Evolutionary conservation across 2,329 filamentous ascomycete genomes (phyloP).

Genomic region (Fonsecaea monophora): DNA sequence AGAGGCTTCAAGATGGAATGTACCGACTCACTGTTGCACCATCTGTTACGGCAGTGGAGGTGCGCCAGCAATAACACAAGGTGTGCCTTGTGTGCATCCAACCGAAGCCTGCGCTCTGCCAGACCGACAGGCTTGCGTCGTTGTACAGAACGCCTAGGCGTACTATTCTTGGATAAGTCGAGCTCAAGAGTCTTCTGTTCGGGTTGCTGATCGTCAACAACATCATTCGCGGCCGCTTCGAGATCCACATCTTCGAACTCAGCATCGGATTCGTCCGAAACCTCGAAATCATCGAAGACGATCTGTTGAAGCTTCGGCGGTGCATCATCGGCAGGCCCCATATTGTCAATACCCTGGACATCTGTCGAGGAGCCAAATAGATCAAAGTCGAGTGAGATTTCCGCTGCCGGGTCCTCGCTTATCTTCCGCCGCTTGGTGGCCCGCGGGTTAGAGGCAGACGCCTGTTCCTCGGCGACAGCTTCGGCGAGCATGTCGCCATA

Average conservation of each 20-base stretch:
- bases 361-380: conserved; percentile 26
- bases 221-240: conserved; percentile 47
- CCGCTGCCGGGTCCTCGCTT: conserved; percentile 41
- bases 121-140: conserved; percentile 62
- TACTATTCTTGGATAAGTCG: conserved; percentile 41
- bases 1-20: conserved; percentile 71
- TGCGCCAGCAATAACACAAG: conserved; percentile 82
- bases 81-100: conserved; percentile 86
- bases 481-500: conserved; percentile 52
- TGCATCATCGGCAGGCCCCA: conserved; percentile 21
- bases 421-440: conserved; percentile 51
- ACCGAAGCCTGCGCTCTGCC: conserved; percentile 65
- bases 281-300: conserved; percentile 59
- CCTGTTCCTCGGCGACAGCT: conserved; percentile 43
- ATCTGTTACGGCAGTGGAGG: conserved; percentile 76
- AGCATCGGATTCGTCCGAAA: conserved; percentile 62
- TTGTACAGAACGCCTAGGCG: conserved; percentile 29
- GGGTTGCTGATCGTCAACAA: conserved; percentile 44
- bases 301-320: conserved; percentile 43
- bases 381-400: conserved; percentile 34
- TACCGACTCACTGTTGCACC: conserved; percentile 80
- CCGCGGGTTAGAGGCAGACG: conserved; percentile 43
- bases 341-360: conserved; percentile 26
- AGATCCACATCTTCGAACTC: conserved; percentile 66
- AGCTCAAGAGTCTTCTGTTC: conserved; percentile 49